Evolutionary conservation across 768 basidiomycete genomes (phyloP).

Genomic region (Russula olivacea): DNA sequence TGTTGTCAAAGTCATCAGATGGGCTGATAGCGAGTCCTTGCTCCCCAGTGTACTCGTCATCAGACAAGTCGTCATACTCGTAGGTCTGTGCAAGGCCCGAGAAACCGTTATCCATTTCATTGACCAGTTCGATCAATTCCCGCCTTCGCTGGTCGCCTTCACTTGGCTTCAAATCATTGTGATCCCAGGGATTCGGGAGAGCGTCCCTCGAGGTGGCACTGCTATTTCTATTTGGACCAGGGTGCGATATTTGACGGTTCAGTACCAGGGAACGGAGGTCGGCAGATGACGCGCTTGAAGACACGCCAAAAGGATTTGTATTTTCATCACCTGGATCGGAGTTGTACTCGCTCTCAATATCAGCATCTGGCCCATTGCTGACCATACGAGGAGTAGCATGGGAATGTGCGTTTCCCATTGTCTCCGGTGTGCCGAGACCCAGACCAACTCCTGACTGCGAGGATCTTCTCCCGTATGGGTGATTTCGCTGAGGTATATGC

Average conservation of each 20-base stretch:
- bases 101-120: slow-evolving; percentile 12
- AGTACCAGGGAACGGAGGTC: slow-evolving; percentile 11
- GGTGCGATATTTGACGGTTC: slow-evolving; percentile 5
- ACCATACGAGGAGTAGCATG: neutral
- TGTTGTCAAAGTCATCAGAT: slow-evolving; percentile 13
- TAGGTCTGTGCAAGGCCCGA: slow-evolving; percentile 1
- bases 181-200: slow-evolving; percentile 20
- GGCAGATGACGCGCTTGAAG: slow-evolving; percentile 12
- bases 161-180: neutral
- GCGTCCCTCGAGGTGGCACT: neutral
- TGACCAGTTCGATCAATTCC: slow-evolving; percentile 20
- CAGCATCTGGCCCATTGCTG: neutral
- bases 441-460: slow-evolving; percentile 16
- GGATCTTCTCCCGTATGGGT: neutral
- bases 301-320: slow-evolving; percentile 1
- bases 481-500: neutral
- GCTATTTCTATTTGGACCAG: neutral
- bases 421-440: neutral
- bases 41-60: slow-evolving; percentile 28
- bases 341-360: slow-evolving; percentile 6
- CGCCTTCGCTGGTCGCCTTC: slow-evolving; percentile 18
- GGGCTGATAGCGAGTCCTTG: slow-evolving; percentile 29
- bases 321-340: slow-evolving; percentile 8
- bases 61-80: slow-evolving; percentile 12
- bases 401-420: neutral